Evolutionary conservation across 192 early-diverging fungal species (phyloP), one percentile per base, ranked within the genome.

Genomic region (Rhizophlyctis rosea): DNA sequence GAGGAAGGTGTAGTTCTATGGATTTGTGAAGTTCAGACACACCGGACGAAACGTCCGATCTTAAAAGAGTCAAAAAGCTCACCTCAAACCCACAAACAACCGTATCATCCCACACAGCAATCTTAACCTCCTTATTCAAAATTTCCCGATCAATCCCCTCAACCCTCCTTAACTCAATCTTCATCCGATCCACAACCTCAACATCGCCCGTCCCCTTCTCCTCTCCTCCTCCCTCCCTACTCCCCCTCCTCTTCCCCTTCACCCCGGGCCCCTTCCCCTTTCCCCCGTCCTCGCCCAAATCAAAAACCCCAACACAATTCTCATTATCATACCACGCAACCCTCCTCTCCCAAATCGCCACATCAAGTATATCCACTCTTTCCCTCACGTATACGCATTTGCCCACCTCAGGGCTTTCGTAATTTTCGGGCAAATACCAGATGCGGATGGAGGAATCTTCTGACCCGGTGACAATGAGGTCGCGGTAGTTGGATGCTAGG

Each of bases 71-170:
- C 39, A 44, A 23, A 64, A 24, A 31, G 0, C 51, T 47, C 29
- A 72, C 71, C 71, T 72, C 71, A 57, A 72, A 72, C 35, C 71
- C 71, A 34, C 71, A 72, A 23, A 72, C 71, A n/a, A 72, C 59
- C 4, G 18, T 44, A 47, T 61, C 54, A 4, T 60, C 65, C 65
- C 65, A 72, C 0, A 72, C 33, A 11, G 56, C 65, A 33, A 72
- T 58, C 62, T 72, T 72, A 18, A 72, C 71, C 58, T 72, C 71
- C 29, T 52, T 49, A 24, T 47, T 62, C 31, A 72, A 44, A 23
- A 72, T 47, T 24, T n/a, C 14, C 59, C 16, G n/a, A 54, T 72
- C 71, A 7, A 68, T 31, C 9, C 48, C 28, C 25, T 28, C 64
- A 50, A 66, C 34, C 13, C 16, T 4, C 53, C 51, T n/a, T 52